Evolutionary conservation across 2,329 filamentous ascomycete genomes (phyloP).

Genomic region (Falciphora oryzae): DNA sequence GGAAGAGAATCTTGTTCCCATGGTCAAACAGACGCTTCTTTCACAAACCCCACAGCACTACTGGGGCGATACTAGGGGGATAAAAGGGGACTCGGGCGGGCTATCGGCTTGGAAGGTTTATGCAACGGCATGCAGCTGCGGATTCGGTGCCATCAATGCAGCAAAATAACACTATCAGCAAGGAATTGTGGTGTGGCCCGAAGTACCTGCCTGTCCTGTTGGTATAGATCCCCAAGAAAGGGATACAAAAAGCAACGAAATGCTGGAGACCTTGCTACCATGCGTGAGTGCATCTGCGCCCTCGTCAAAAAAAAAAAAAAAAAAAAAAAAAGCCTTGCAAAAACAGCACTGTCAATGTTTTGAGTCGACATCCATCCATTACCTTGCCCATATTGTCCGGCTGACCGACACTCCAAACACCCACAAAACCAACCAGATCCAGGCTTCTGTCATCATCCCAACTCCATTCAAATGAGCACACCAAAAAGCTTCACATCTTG

Average conservation of each 20-base stretch:
- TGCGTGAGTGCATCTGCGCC: background rate
- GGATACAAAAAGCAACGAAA: background rate
- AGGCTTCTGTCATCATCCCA: background rate
- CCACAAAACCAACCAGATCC: background rate
- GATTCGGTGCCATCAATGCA: background rate
- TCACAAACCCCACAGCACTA: too few species aligned
- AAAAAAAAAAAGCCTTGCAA: background rate
- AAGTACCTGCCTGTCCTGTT: too few species aligned
- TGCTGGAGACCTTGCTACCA: background rate
- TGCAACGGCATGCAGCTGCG: too few species aligned
- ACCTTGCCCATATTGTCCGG: too few species aligned
- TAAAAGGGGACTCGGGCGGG: too few species aligned
- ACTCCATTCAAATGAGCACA: background rate
- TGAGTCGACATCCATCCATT: too few species aligned
- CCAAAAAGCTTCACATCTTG: conserved; percentile 32
- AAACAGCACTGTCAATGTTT: background rate
- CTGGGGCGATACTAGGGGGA: too few species aligned
- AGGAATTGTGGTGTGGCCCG: too few species aligned
- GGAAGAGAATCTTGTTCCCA: too few species aligned
- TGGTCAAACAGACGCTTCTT: too few species aligned
- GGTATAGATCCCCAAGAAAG: too few species aligned
- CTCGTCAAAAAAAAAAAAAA: background rate
- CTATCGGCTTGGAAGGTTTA: too few species aligned
- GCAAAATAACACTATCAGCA: background rate
- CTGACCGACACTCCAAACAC: background rate